Evolutionary conservation across 306 rosid genomes (phyloP).

Genomic region (Purshia tridentata): DNA sequence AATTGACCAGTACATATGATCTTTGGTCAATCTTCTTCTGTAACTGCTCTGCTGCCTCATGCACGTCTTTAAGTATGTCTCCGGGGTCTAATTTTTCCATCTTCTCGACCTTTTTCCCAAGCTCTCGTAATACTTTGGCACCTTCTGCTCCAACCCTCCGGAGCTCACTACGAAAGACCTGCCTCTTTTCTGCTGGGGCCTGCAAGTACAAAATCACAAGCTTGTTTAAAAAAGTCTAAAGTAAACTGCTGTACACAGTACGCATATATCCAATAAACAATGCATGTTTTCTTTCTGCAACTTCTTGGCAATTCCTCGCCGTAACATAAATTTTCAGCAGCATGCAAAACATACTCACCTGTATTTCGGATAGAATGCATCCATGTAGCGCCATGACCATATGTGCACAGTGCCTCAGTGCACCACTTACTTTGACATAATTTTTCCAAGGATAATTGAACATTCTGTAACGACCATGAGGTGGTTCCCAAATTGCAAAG

Average conservation of each 20-base stretch:
- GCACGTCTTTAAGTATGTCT: constrained; percentile 48
- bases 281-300: neutral
- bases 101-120: constrained; percentile 59
- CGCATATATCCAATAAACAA: neutral
- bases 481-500: constrained; percentile 80
- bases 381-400: constrained; percentile 79
- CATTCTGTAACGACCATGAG: constrained; percentile 63
- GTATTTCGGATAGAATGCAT: constrained; percentile 75
- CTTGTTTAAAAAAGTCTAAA: neutral
- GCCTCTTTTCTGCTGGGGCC: constrained; percentile 61
- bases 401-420: constrained; percentile 68
- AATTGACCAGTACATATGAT: constrained; percentile 57
- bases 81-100: constrained; percentile 50
- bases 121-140: constrained; percentile 50
- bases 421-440: constrained; percentile 58
- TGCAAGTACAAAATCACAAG: constrained; percentile 17
- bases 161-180: constrained; percentile 45
- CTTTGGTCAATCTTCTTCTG: constrained; percentile 55
- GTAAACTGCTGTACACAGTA: neutral
- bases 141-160: constrained; percentile 59
- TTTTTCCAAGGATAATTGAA: constrained; percentile 61
- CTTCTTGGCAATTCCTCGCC: constrained; percentile 1
- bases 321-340: neutral
- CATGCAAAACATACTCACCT: constrained; percentile 32
- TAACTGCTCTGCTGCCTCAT: constrained; percentile 55